These are phyloP conservation scores for Perilla frutescens DNA, from an alignment of 257 asterid genomes.

Conservation along the genomic window DNA sequence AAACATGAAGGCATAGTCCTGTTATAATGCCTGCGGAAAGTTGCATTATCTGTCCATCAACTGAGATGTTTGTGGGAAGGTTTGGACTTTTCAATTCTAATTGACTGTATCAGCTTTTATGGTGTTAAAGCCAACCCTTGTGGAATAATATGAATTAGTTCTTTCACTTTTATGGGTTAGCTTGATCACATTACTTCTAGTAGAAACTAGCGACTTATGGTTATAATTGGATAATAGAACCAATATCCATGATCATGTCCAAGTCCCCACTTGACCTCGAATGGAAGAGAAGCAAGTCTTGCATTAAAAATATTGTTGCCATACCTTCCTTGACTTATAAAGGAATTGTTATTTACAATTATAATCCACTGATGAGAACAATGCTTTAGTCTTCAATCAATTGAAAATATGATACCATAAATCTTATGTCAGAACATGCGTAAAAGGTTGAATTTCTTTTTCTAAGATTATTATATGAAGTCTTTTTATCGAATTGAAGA, in stretches of 20 bases:
- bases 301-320: background rate
- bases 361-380: background rate
- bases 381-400: conserved; percentile 1
- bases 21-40: background rate
- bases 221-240: background rate
- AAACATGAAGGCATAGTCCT: background rate
- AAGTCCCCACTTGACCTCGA: background rate
- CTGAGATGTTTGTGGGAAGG: conserved; percentile 4
- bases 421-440: background rate
- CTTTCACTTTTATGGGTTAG: too few relatives aligned
- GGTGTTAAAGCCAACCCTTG: background rate
- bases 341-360: conserved; percentile 2
- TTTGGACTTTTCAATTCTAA: background rate
- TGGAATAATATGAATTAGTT: conserved; percentile 6
- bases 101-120: background rate
- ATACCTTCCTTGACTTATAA: background rate
- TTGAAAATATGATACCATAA: background rate
- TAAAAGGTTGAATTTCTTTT: background rate
- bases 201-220: background rate
- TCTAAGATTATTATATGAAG: background rate
- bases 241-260: background rate
- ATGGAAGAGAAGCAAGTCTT: conserved; percentile 9
- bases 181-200: too few relatives aligned
- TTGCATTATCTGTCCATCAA: background rate
- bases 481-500: background rate